Base-by-base conservation (phyloP, 2,329 filamentous ascomycete genomes). In the Hymenoscyphus fraxineus region DNA sequence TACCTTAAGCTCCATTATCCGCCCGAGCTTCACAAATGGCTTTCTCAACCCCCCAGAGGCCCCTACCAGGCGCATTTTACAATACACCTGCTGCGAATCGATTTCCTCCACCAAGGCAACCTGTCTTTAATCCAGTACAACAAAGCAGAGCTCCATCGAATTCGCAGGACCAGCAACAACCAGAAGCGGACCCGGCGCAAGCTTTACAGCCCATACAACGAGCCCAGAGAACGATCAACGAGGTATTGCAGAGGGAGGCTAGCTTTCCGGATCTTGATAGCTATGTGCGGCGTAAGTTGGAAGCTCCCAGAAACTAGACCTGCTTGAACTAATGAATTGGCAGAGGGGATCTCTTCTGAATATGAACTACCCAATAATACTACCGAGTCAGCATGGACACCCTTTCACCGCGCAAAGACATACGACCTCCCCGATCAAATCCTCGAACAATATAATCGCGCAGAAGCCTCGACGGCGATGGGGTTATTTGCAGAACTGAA, bases 401-500 rank as follows among this genome's bases (percentile, higher is more conserved):
- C 95, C 0, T 99, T 97, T 75, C 90, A 97, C 75, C 92, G 90
- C 77, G 85, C 89, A 35, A 89, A 91, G 71, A 91, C 89, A 78
- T 94, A 97, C 78, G 88, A 91, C 71, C 94, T 99, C 61, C 95
- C 95, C 59, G 93, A 97, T 70, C 86, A 88, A 73, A 90, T 99
- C 61, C 94, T 98, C 74, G 90, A 96, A 71, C 93, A 97, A 75
- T 94, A 96, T 77, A 96, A 99, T 72, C 83, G 86, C 60, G 90
- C 91, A 64, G 88, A 96, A 74, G 87, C 97, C 31, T 89, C 90
- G 65, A 97, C 93, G n/a, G 86, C 87, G 73, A 96, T 99, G 90
- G 96, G 96, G 10, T 81, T 99, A 40, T 98, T 99, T 77, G 91
- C 95, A 19, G 91, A 96, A 77, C 84, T 99, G 73, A 93, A 94